Conservation (phyloP, 495 filamentous ascomycete genomes). For the Letharia columbiana region DNA sequence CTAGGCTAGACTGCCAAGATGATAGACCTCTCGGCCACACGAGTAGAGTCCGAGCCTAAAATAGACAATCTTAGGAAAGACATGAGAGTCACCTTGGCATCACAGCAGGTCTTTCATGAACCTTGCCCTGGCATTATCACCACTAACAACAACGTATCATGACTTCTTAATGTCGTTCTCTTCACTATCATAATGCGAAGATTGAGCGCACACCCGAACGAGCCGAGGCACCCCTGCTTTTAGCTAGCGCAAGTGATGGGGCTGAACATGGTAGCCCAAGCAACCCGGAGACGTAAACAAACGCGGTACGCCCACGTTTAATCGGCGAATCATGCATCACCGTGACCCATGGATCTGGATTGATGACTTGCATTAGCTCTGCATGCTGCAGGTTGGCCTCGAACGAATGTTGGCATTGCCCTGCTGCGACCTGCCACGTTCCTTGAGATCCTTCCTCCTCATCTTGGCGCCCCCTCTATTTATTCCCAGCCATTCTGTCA, state of each 20-base stretch:
- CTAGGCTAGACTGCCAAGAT: no score
- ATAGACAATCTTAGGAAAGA: background rate
- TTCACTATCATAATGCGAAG: background rate
- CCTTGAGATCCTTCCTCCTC: background rate
- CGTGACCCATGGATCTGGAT: background rate
- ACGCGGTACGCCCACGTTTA: background rate
- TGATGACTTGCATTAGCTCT: background rate
- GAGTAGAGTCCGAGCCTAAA: background rate
- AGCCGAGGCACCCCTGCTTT: background rate
- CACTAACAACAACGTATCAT: background rate
- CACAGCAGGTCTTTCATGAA: background rate
- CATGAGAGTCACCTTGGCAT: background rate
- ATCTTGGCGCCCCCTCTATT: slow-evolving; percentile 3
- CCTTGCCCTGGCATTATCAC: background rate
- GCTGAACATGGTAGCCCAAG: background rate
- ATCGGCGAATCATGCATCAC: slow-evolving; percentile 1
- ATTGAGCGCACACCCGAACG: background rate
- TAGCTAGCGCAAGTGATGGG: background rate
- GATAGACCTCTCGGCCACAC: no score
- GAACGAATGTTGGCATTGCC: background rate
- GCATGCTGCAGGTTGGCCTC: background rate
- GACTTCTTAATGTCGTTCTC: background rate
- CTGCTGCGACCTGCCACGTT: background rate
- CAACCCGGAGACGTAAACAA: background rate
- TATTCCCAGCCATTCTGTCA: background rate